Conservation (phyloP, 805 yeast genomes). For the Yarrowia divulgata region DNA sequence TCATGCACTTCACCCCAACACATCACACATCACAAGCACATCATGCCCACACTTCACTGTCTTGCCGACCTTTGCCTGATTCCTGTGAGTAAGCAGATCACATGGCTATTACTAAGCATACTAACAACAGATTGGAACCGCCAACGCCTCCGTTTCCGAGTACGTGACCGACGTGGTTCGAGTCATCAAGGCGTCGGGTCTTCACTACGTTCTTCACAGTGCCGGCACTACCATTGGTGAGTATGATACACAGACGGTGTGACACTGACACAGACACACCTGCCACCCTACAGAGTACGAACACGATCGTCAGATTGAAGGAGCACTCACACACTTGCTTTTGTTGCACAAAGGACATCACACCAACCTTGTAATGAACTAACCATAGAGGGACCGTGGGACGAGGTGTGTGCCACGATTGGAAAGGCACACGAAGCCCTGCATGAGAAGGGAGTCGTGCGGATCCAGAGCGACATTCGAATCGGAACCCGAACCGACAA, state of each 20-base stretch:
- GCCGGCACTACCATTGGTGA: slow-evolving; percentile 79
- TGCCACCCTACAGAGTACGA: background rate
- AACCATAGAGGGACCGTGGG: slow-evolving; percentile 81
- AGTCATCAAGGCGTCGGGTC: slow-evolving; percentile 64
- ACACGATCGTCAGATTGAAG: too few relatives aligned
- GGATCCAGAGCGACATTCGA: slow-evolving; percentile 86
- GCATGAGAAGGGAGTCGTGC: slow-evolving; percentile 73
- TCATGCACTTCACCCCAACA: slow-evolving; percentile 22
- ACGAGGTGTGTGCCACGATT: slow-evolving; percentile 78
- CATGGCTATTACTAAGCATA: slow-evolving; percentile 1
- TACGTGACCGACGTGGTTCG: slow-evolving; percentile 76
- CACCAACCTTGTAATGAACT: slow-evolving; percentile 1
- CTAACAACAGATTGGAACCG: slow-evolving; percentile 70
- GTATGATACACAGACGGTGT: background rate
- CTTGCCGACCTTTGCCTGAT: slow-evolving; percentile 86
- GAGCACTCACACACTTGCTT: too few relatives aligned
- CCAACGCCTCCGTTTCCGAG: slow-evolving; percentile 77
- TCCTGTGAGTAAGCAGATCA: slow-evolving; percentile 61
- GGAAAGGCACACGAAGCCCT: slow-evolving; percentile 78
- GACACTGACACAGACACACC: background rate
- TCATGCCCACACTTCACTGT: slow-evolving; percentile 59
- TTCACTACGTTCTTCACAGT: slow-evolving; percentile 77
- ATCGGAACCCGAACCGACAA: slow-evolving; percentile 85
- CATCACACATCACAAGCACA: background rate
- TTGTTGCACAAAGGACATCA: background rate